Evolutionary conservation across 2,329 filamentous ascomycete genomes (phyloP), one percentile per base, ranked within the genome.

Genomic region (Pyrenophora teres): DNA sequence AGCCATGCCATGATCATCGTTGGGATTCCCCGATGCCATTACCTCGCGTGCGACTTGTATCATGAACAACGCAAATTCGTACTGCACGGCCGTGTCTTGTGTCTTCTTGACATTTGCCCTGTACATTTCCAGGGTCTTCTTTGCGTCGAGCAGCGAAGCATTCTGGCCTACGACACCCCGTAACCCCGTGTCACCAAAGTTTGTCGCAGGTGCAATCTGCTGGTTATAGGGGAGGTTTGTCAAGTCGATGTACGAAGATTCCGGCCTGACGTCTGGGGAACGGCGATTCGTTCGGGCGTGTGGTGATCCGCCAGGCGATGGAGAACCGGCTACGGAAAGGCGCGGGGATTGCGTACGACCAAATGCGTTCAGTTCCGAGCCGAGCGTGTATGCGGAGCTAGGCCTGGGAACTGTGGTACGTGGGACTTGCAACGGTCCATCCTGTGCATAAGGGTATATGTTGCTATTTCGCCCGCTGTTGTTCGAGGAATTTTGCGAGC

Each of bases 121-220:
- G 74, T 99, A 99, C 93, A 97, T 97, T 48, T 97, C 92, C 41
- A 99, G 83, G 1, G 94, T 99, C 76, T 97, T 92, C 69, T 93
- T 90, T 30, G 90, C 88, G 67, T 91, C 92, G 25, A 99, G 83
- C 10, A 99, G 81, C 16, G 92, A 96, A 3, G 93, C 93, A 77
- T 96, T 96, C 69, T 85, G 88, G 38, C 94, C 94, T 19, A 99
- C 87, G 13, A 84, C 87, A 49, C 82, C 86, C 54, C 90, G 87
- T 41, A 99, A 78, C 57, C 88, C 83, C 9, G 88, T 86, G 69
- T 97, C 97, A 73, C 95, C 90, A 53, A 96, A 81, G 23, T 83
- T 78, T 32, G 79, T 75, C 6, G 78, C 77, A 68, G 77, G 90
- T 66, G 76, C 90, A 73, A 76, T 85, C 50, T 90, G 90, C 72